Conservation (phyloP, 768 basidiomycete species). For the Dentipellis fragilis region DNA sequence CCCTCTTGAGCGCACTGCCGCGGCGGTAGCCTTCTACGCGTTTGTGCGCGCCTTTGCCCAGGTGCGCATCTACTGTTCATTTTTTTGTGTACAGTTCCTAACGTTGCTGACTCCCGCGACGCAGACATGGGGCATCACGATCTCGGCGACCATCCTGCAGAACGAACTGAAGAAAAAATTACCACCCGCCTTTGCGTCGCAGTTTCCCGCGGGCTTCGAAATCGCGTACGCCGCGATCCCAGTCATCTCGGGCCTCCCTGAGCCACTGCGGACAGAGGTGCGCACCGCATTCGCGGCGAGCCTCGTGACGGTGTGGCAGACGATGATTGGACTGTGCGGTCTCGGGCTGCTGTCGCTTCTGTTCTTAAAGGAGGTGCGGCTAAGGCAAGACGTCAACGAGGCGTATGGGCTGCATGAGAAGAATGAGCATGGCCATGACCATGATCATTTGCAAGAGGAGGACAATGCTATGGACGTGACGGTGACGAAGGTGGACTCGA, state of each 20-base stretch:
- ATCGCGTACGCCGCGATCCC: slow-evolving; percentile 40
- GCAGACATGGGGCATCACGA: slow-evolving; percentile 41
- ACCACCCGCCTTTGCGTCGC: slow-evolving; percentile 25
- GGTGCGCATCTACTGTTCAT: background rate
- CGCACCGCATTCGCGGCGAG: slow-evolving; percentile 31
- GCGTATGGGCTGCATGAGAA: background rate
- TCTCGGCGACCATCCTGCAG: slow-evolving; percentile 40
- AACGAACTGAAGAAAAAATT: slow-evolving; percentile 35
- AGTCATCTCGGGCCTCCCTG: slow-evolving; percentile 23
- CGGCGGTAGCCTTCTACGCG: slow-evolving; percentile 23
- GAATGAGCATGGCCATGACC: no score
- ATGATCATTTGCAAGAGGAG: no score
- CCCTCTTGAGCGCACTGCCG: slow-evolving; percentile 20
- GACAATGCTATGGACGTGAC: no score
- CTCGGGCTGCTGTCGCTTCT: slow-evolving; percentile 26
- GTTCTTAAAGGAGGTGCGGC: slow-evolving; percentile 18
- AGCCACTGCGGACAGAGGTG: slow-evolving; percentile 24
- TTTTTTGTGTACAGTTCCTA: no score
- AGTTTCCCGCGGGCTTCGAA: slow-evolving; percentile 28
- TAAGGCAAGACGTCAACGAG: background rate
- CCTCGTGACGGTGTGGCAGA: slow-evolving; percentile 31
- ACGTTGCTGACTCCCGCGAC: background rate
- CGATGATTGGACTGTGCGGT: slow-evolving; percentile 29
- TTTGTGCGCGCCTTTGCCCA: slow-evolving; percentile 18
- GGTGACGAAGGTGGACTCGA: no score